A percentile compares a stretch with the other conserved stretches of the same genome.
These are phyloP conservation scores for Allantophomopsis lycopodina DNA, from an alignment of 2,329 filamentous ascomycete species.

Conservation along the genomic window DNA sequence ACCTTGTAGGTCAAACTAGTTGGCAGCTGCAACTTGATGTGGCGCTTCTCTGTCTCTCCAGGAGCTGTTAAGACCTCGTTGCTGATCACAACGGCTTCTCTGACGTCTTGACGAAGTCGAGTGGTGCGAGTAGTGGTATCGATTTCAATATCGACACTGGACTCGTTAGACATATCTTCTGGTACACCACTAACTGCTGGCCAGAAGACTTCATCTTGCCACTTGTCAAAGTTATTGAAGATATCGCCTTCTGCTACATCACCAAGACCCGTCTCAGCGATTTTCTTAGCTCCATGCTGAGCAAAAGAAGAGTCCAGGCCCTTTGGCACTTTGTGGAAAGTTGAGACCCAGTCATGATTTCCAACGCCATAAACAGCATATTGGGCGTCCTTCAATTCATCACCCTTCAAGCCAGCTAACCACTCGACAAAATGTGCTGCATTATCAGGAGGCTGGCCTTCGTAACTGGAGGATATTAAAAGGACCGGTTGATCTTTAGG, in stretches of 20 bases:
- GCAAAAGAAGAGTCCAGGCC: conserved; percentile 40
- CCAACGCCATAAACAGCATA: conserved; percentile 64
- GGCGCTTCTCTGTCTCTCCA: conserved; percentile 41
- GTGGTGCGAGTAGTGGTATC: conserved; percentile 35
- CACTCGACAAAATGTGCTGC: conserved; percentile 55
- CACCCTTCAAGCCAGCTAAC: conserved; percentile 37
- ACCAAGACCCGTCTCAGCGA: conserved; percentile 37
- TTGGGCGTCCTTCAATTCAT: conserved; percentile 37
- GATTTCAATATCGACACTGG: conserved; percentile 7
- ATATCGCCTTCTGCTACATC: conserved; percentile 52
- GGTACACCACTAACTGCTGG: conserved; percentile 28
- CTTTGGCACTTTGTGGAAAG: conserved; percentile 54
- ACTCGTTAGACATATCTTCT: conserved; percentile 5
- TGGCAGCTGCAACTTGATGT: conserved; percentile 56
- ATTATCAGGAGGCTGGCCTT: conserved; percentile 61
- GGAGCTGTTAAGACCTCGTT: conserved; percentile 35
- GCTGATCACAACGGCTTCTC: conserved; percentile 43
- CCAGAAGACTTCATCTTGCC: conserved; percentile 48
- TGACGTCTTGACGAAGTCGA: conserved; percentile 47
- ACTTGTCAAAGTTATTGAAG: conserved; percentile 54
- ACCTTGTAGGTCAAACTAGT: conserved; percentile 50
- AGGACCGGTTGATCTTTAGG: conserved; percentile 46
- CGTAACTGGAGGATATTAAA: conserved; percentile 58
- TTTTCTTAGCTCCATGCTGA: conserved; percentile 31
- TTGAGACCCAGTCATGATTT: conserved; percentile 40